A percentile compares a stretch with the other conserved stretches of the same genome.
These are phyloP conservation scores for Linum lewisii DNA, from an alignment of 345 rosid genomes.

Conservation along the genomic window DNA sequence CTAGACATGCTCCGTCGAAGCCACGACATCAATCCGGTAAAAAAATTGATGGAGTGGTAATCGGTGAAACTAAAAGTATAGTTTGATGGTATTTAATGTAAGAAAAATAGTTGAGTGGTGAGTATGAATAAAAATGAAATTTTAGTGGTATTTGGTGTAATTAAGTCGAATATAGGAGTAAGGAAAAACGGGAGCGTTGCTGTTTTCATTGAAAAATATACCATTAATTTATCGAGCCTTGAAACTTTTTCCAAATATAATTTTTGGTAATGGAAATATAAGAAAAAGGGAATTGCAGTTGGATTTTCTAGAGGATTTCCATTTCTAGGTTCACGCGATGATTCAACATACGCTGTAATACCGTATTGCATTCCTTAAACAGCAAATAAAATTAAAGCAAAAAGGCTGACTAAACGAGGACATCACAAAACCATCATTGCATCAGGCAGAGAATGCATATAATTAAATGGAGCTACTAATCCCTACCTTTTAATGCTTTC, in stretches of 20 bases:
- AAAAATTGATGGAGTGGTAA: no score
- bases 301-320: no score
- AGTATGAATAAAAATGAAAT: no score
- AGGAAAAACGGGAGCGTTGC: not conserved
- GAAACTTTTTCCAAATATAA: not conserved
- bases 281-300: not conserved
- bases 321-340: not conserved
- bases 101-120: no score
- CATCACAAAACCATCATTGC: not conserved
- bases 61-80: no score
- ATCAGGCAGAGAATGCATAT: not conserved
- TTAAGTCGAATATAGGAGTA: not conserved
- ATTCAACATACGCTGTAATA: not conserved
- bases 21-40: no score
- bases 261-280: not conserved
- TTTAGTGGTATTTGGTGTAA: no score
- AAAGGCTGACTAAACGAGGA: not conserved
- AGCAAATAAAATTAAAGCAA: not conserved
- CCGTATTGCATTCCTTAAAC: not conserved
- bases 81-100: no score
- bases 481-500: constrained; percentile 38
- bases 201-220: no score
- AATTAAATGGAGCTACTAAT: not conserved
- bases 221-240: no score
- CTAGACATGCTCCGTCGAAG: no score